These are phyloP conservation scores for Mortierella sp. DNA, from an alignment of 371 early-diverging fungal species.

Conservation along the genomic window DNA sequence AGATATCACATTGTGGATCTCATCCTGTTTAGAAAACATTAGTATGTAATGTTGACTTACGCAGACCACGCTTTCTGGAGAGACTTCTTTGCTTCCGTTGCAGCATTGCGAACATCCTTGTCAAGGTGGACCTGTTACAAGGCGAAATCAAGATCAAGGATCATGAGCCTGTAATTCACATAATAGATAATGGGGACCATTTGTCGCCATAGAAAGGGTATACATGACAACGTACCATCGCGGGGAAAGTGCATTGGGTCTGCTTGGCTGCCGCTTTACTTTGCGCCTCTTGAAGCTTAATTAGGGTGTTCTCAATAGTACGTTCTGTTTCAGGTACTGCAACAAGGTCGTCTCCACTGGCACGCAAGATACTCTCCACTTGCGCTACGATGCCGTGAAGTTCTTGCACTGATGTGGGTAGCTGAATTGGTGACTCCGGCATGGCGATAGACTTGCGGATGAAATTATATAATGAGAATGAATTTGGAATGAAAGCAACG, in stretches of 20 bases:
- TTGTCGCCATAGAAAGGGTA: not conserved
- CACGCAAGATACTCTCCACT: conserved; percentile 18
- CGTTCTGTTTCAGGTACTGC: conserved; percentile 22
- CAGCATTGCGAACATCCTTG: conserved; percentile 47
- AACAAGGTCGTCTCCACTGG: conserved; percentile 28
- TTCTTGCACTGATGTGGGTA: conserved; percentile 28
- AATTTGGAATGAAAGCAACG: not conserved
- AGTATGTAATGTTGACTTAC: too few species aligned
- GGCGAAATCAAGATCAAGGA: not conserved
- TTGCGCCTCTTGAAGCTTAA: conserved; percentile 41
- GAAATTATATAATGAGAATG: not conserved
- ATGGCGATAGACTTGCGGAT: not conserved
- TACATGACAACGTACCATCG: conserved; percentile 23
- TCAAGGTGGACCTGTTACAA: conserved; percentile 36
- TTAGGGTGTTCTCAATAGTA: conserved; percentile 31
- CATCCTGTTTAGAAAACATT: too few species aligned
- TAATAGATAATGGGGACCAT: too few species aligned
- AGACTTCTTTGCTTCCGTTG: conserved; percentile 49
- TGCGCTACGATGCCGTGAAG: conserved; percentile 17
- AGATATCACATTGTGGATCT: too few species aligned
- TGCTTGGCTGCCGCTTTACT: conserved; percentile 41
- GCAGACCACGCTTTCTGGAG: conserved; percentile 52
- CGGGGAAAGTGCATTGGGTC: conserved; percentile 48
- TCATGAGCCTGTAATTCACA: not conserved
- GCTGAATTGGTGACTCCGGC: conserved; percentile 35